Percentiles rank a stretch among this genome's conserved stretches.
Evolutionary conservation across 306 rosid genomes (phyloP).

Genomic region (Casuarina cunninghamiana): DNA sequence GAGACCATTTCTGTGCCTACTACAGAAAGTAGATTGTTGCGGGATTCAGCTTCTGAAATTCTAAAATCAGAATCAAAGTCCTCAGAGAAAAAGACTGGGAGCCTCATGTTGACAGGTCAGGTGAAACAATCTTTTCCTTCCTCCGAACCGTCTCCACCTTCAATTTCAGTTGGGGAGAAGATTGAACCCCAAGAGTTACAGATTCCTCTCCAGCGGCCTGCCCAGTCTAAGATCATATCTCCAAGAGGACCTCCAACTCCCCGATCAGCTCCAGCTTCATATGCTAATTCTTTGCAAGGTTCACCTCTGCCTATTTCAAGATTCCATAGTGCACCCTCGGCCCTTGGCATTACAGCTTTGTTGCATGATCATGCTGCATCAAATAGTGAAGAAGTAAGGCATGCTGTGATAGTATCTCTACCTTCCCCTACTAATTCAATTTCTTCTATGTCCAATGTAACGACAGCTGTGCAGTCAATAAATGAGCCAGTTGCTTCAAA

Average conservation of each 20-base stretch:
- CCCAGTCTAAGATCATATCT: conserved; percentile 71
- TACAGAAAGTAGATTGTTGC: conserved; percentile 35
- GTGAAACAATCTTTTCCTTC: conserved; percentile 34
- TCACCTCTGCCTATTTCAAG: conserved; percentile 61
- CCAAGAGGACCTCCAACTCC: conserved; percentile 53
- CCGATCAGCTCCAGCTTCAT: conserved; percentile 55
- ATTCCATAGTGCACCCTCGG: conserved; percentile 64
- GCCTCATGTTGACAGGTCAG: conserved; percentile 24
- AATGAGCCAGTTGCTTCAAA: conserved; percentile 36
- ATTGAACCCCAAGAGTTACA: conserved; percentile 51
- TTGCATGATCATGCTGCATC: conserved; percentile 67
- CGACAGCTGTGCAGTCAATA: conserved; percentile 35
- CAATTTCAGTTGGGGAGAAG: conserved; percentile 24
- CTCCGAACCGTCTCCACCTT: conserved; percentile 24
- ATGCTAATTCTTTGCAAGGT: conserved; percentile 56
- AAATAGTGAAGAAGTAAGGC: conserved; percentile 39
- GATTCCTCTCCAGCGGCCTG: conserved; percentile 52
- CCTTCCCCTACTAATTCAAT: conserved; percentile 20
- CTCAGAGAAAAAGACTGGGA: conserved; percentile 30
- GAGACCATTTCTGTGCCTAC: conserved; percentile 37
- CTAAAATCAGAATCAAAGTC: conserved; percentile 35
- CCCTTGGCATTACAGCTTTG: conserved; percentile 85
- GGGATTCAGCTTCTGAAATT: conserved; percentile 43
- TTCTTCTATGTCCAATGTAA: conserved; percentile 36
- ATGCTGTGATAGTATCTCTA: conserved; percentile 38